phyloP scores from a whole-genome alignment of 2,329 filamentous ascomycete species.

The Ophidiomyces ophidiicola region DNA sequence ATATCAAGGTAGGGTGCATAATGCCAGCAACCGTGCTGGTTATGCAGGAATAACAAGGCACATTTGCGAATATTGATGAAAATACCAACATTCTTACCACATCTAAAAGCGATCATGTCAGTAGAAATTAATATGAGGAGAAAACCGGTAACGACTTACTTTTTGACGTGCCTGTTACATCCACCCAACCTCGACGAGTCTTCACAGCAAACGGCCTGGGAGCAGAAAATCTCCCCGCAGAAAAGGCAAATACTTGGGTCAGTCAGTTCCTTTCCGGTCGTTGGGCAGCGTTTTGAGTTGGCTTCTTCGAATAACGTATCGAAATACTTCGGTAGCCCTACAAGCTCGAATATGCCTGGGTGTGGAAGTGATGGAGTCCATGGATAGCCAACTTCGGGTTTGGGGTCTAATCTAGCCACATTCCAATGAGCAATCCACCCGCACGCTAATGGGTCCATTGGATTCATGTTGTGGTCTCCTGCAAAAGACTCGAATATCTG shows the following conservation, averaged over 20 bases:
- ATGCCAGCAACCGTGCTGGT: conserved; percentile 68
- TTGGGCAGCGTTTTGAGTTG: conserved; percentile 70
- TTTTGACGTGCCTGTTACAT: conserved; percentile 78
- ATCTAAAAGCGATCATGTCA: conserved; percentile 42
- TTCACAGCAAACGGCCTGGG: conserved; percentile 83
- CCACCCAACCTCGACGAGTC: conserved; percentile 59
- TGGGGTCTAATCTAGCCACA: conserved; percentile 23
- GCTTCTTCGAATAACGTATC: conserved; percentile 88
- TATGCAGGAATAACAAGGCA: conserved; percentile 76
- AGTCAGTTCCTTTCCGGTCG: conserved; percentile 76
- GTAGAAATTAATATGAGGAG: not conserved
- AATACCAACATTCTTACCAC: conserved; percentile 77
- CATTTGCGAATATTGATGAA: conserved; percentile 97
- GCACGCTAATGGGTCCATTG: conserved; percentile 40
- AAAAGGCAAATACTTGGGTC: conserved; percentile 89
- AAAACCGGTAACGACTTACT: conserved; percentile 43
- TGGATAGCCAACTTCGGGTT: conserved; percentile 24
- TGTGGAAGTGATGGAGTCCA: conserved; percentile 50
- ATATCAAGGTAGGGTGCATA: conserved; percentile 88
- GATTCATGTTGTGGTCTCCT: conserved; percentile 28
- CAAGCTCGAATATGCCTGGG: conserved; percentile 84
- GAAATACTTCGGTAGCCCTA: conserved; percentile 83
- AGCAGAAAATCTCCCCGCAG: conserved; percentile 94
- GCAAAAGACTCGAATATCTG: conserved; percentile 57
- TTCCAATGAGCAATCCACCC: conserved; percentile 58